A percentile compares a stretch with the other conserved stretches of the same genome.
These are phyloP conservation scores for Blastosporella zonata DNA, from an alignment of 1,284 basidiomycete genomes.

Conservation along the genomic window DNA sequence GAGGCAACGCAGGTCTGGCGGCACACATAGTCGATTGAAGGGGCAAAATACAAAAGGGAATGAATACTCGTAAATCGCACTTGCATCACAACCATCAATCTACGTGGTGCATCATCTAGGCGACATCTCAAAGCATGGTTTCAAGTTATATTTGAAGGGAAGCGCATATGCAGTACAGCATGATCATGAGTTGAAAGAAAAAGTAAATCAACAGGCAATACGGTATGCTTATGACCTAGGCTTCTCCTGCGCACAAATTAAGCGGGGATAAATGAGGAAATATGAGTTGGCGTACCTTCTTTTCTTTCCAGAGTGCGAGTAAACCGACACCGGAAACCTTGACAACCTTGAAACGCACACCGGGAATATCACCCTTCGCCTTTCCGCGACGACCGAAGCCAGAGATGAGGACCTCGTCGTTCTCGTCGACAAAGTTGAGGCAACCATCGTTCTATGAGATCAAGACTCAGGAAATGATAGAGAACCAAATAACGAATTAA, in stretches of 20 bases:
- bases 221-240: constrained; percentile 71
- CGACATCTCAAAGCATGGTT: not conserved
- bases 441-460: constrained; percentile 95
- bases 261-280: constrained; percentile 4
- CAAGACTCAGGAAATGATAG: constrained; percentile 19
- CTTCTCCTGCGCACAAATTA: constrained; percentile 64
- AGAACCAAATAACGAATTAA: constrained; percentile 4
- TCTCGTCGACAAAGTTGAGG: constrained; percentile 98
- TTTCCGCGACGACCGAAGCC: constrained; percentile 99
- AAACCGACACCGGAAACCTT: constrained; percentile 99
- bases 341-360: constrained; percentile 99
- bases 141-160: constrained; percentile 19
- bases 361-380: constrained; percentile 97
- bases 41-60: not conserved
- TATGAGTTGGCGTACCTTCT: constrained; percentile 66
- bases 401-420: constrained; percentile 99
- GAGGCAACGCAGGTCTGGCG: constrained; percentile 22
- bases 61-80: not conserved
- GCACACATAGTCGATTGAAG: constrained; percentile 11
- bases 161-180: constrained; percentile 31
- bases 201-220: constrained; percentile 18
- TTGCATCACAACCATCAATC: constrained; percentile 1
- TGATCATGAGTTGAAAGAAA: constrained; percentile 38
- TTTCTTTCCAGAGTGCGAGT: constrained; percentile 97
- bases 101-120: not conserved